Evolutionary conservation across 257 asterid species (phyloP).

Genomic region (Gentiana straminea): DNA sequence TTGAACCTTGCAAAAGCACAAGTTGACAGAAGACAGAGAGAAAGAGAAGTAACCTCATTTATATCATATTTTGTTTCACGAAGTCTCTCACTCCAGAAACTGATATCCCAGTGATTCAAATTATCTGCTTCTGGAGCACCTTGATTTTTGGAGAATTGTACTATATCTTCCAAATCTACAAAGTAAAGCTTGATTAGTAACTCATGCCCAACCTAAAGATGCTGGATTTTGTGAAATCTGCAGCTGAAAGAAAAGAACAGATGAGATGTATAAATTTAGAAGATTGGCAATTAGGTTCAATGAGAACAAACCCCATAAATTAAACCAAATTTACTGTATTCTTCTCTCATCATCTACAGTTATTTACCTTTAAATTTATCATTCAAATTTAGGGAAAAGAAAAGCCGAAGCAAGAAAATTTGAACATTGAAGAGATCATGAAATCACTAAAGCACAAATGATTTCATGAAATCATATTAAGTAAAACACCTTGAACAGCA

Average conservation of each 20-base stretch:
- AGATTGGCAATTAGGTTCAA: too few species aligned
- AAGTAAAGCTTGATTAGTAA: conserved; percentile 8
- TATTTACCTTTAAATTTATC: too few species aligned
- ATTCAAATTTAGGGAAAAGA: too few species aligned
- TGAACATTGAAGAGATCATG: too few species aligned
- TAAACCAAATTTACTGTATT: too few species aligned
- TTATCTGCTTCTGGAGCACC: conserved; percentile 82
- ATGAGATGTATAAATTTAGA: neutral
- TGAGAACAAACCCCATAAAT: too few species aligned
- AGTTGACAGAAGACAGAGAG: neutral
- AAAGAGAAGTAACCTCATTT: conserved; percentile 52
- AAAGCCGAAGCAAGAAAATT: too few species aligned
- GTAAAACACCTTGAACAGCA: conserved; percentile 46
- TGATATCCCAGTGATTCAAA: conserved; percentile 74
- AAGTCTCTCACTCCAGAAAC: conserved; percentile 97
- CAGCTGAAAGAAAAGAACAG: neutral
- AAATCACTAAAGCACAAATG: too few species aligned
- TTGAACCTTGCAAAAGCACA: neutral
- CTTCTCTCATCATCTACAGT: too few species aligned
- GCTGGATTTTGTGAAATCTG: too few species aligned
- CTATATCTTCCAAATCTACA: conserved; percentile 84
- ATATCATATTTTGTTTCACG: conserved; percentile 88
- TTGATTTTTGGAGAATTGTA: conserved; percentile 57
- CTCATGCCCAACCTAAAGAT: conserved; percentile 1
- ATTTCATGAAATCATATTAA: neutral